Evolutionary conservation across 768 basidiomycete genomes (phyloP).

Genomic region (Xerocomellus dryophilus): DNA sequence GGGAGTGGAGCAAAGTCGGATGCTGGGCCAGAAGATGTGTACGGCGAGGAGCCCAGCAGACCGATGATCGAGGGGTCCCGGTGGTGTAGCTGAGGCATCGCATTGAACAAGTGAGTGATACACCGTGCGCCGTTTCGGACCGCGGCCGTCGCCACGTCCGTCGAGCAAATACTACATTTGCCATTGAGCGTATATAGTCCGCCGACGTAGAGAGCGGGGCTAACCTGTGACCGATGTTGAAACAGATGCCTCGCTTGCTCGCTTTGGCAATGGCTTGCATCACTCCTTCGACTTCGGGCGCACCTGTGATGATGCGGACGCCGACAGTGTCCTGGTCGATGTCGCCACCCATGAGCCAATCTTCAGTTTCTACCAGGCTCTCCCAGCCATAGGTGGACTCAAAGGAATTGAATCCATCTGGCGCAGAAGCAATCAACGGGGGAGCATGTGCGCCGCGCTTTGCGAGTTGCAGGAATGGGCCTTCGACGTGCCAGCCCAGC

Average conservation of each 20-base stretch:
- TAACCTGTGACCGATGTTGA: slow-evolving; percentile 90
- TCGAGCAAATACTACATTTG: slow-evolving; percentile 60
- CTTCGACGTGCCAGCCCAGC: slow-evolving; percentile 90
- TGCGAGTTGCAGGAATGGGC: slow-evolving; percentile 79
- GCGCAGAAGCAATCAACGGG: slow-evolving; percentile 58
- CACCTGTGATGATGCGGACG: slow-evolving; percentile 79
- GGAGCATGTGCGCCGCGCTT: slow-evolving; percentile 84
- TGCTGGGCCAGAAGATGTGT: slow-evolving; percentile 44
- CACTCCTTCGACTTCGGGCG: slow-evolving; percentile 84
- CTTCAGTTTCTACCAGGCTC: slow-evolving; percentile 60
- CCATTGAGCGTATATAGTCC: slow-evolving; percentile 1
- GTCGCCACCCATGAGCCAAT: slow-evolving; percentile 57
- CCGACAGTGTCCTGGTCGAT: slow-evolving; percentile 38
- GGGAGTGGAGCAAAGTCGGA: slow-evolving; percentile 28
- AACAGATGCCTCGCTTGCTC: slow-evolving; percentile 61
- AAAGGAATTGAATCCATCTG: slow-evolving; percentile 62
- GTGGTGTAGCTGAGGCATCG: slow-evolving; percentile 88
- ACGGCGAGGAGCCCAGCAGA: slow-evolving; percentile 73
- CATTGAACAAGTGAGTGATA: slow-evolving; percentile 92
- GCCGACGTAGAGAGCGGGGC: slow-evolving; percentile 2
- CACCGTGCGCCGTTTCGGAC: slow-evolving; percentile 73
- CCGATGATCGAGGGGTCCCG: slow-evolving; percentile 91
- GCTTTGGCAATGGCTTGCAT: slow-evolving; percentile 64
- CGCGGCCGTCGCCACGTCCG: slow-evolving; percentile 68
- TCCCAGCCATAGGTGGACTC: slow-evolving; percentile 70